Base-by-base conservation (phyloP, 2,329 filamentous ascomycete genomes). In the Colletotrichum filicis region DNA sequence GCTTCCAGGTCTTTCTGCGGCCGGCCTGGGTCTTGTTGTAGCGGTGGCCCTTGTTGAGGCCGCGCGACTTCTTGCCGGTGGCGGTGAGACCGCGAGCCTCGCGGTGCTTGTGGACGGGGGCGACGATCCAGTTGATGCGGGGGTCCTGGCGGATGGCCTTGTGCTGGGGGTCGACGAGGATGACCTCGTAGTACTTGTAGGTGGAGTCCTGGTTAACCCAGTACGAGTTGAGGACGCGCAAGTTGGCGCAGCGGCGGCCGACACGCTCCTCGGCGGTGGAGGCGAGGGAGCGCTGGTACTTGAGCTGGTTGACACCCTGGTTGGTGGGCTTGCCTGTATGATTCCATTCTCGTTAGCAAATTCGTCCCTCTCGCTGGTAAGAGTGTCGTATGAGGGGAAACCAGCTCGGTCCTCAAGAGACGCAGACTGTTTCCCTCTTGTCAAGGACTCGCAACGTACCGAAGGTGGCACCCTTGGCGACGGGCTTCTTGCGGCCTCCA, bases 191-290 rank as follows among this genome's bases (percentile, higher is more conserved):
- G 94, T 99, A 99, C 92, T 99, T 99, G 94, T 98, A 99, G 88
- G 97, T 99, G 75, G 95, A 98, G 91, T 99, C 97, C 92, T 98
- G 95, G 94, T 99, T 99, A 91, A 99, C 95, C 97, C 97, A 99
- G 95, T 99, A 99, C 77, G 96, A 98, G 94, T 99, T 99, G 84
- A 99, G 94, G 84, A 99, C 97, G 85, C 97, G 95, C 87, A 99
- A 89, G 90, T 99, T 99, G 89, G 95, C 95, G 91, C 95, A 98
- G 86, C 96, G 95, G 87, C 95, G 95, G 84, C 97, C 97, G 85
- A 99, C 96, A 94, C 97, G 97, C 93, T 99, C 97, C 92, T 99
- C 97, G 82, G 97, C 97, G 82, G 97, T 99, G 82, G 96, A 91
- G 87, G 93, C 94, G 86, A 98, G 95, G 80, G 97, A 98, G 87